Evolutionary conservation across 257 asterid genomes (phyloP), one percentile per base, ranked within the genome.

Genomic region (Solanum rostratum): DNA sequence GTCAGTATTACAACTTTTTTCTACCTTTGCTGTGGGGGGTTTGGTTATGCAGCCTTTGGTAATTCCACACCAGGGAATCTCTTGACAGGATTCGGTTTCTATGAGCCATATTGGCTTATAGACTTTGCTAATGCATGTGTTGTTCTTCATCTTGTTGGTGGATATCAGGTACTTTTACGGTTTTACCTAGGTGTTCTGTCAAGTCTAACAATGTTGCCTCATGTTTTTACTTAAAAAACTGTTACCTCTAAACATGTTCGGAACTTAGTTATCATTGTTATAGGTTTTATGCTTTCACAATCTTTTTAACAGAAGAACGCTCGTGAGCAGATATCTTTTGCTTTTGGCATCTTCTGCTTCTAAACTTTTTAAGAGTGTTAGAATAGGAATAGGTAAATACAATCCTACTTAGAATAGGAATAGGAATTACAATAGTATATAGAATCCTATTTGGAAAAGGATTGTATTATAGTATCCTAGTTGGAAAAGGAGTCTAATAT

Each of bases 21-120:
- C 89, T 89, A 91, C 95, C 63, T 96, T n/a, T 89, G 92, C 86
- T 94, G 98, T 82, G 99, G 98, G 82, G 99, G 99, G 43, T 85
- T 96, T 27, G 99, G 99, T 20, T 96, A 96, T 85, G 99, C 95
- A 22, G 98, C 98, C 22, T 96, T 96, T 46, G 99, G 99, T 22
- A 87, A 92, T 73, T 90, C 92, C 5, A 93, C 97, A 10, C 99
- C 97, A 1, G 98, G 99, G 63, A 93, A 96, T 79, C 89, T 96
- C 86, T 87, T 96, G 91, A 92, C 98, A 13, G 99, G 97, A 45
- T 95, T 95, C n/a, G 95, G 97, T 22, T 92, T 91, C 79, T 93
- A 93, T 7, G 97, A 93, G 87, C 95, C 98, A 1, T 94, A 85
- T 82, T 94, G 99, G 99, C 95, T 95, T 43, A 73, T 95, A 54